Evolutionary conservation across 805 yeast species (phyloP), one percentile per base, ranked within the genome.

Genomic region (Spathaspora sp.): DNA sequence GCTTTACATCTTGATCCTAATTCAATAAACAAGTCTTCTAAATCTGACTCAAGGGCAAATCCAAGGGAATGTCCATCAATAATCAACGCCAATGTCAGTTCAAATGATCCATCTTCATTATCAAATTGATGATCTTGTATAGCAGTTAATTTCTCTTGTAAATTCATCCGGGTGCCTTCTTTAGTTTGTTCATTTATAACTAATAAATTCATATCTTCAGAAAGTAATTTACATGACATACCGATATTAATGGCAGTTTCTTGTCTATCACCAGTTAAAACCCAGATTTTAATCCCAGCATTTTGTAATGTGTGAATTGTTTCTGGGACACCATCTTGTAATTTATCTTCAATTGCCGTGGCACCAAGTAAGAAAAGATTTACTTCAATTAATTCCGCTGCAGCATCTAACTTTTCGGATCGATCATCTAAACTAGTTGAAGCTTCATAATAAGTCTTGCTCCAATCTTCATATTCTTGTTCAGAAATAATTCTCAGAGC

Each of bases 211-310:
- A 94, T 94, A 62, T 94, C 99, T 67, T 94, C 99, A 63, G 94
- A 86, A 46, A 94, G 70, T 45, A 94, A 76, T 64, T 89, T 90
- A 75, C 99, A 96, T 61, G 97, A 89, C 97, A 94, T 91, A 54
- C 99, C 99, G 63, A 94, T 94, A 66, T 94, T 94, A 57, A 94
- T 88, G 0, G 99, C 99, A 12, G 99, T 94, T 67, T 94, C 99
- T 67, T 96, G 99, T 67, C 97, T 81, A 65, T 94, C 99, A 60
- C 99, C 99, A 2, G 99, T 94, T 48, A 94, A 75, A 20, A 94
- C 97, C 99, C 99, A 94, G 16, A 94, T 82, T 66, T 91, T 93
- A 57, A 96, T 92, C 14, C 98, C 98, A 0, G 99, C 99, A 51
- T 87, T 90, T 66, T 96, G 99, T 51, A 94, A 77, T 5, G 96